phyloP scores from a whole-genome alignment of 2,329 filamentous ascomycete species.

The Lachnellula occidentalis region DNA sequence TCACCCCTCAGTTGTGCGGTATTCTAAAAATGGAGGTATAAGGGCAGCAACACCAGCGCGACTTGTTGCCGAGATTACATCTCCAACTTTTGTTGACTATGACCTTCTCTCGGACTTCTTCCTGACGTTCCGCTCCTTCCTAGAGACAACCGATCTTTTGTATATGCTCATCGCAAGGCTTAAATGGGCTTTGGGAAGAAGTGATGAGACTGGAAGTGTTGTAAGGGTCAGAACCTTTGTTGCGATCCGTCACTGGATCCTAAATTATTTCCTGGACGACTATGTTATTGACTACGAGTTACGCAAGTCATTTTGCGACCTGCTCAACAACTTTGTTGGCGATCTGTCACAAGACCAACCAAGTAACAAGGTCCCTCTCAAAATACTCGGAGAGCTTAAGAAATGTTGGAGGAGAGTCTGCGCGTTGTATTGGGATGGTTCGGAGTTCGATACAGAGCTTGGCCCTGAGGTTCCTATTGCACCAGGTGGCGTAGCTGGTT shows the following conservation, averaged over 20 bases:
- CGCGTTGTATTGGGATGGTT: conserved; percentile 78
- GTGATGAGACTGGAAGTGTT: conserved; percentile 82
- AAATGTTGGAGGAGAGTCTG: conserved; percentile 96
- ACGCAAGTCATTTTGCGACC: conserved; percentile 70
- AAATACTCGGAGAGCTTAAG: conserved; percentile 90
- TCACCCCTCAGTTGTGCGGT: conserved; percentile 75
- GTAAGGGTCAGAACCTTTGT: conserved; percentile 96
- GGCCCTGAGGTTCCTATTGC: conserved; percentile 61
- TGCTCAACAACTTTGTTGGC: conserved; percentile 65
- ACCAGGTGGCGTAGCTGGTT: conserved; percentile 68
- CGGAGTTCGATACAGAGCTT: conserved; percentile 57
- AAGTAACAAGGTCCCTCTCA: conserved; percentile 55
- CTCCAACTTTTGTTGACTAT: conserved; percentile 92
- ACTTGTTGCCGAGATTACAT: conserved; percentile 93
- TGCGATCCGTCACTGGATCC: conserved; percentile 90
- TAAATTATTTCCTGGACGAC: conserved; percentile 97
- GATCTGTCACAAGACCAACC: conserved; percentile 44
- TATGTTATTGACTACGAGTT: conserved; percentile 74
- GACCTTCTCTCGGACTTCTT: conserved; percentile 97
- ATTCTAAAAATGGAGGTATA: conserved; percentile 68
- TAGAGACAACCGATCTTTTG: conserved; percentile 70
- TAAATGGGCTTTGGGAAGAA: conserved; percentile 75
- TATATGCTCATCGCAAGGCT: conserved; percentile 80
- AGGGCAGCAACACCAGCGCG: conserved; percentile 85
- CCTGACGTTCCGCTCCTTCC: conserved; percentile 84